Evolutionary conservation across 192 early-diverging fungal genomes (phyloP), one percentile per base, ranked within the genome.

Genomic region (Funneliformis mosseae): DNA sequence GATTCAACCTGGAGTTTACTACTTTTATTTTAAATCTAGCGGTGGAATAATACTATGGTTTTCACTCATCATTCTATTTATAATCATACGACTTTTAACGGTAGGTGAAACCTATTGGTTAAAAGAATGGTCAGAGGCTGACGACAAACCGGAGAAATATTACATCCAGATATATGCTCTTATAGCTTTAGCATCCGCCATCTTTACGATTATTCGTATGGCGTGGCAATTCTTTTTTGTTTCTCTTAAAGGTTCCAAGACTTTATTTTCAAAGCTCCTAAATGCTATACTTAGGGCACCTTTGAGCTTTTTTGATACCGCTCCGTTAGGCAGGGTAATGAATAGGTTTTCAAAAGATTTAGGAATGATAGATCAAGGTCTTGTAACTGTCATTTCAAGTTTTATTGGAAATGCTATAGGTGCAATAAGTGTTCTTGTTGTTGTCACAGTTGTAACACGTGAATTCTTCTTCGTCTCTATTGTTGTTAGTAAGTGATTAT

Each of bases 311-410:
- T 98, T 96, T 83, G 96, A 97, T 80, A 92, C 91, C 8, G 95
- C 94, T 16, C 95, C 97, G 8, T 85, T 94, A 25, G 95, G 96
- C 38, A 92, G 94, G 23, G 92, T 97, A 39, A 88, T 97, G 76
- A 98, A 97, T 86, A 87, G 97, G 21, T 97, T 96, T 81, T 91
- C 94, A 10, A 93, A 94, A 68, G 95, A 99, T 83, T 92, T 97
- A 83, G 92, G 93, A 72, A 88, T 92, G 0, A 83, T 97, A 61
- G 96, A 97, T 77, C 88, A 88, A 9, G 70, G 72, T 1, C 82
- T 92, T 43, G 87, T 91, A 45, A 85, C 88, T 25, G 83, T 85
- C 64, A 81, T 93, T 48, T 82, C 83, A 42, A 85, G 76, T 41
- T 91, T 91, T 46, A 11, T 91, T 21, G 60, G 79, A 25, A 80